Base-by-base conservation (phyloP, 2,329 filamentous ascomycete species). In the Dryadomyces quercus-mongolicae region DNA sequence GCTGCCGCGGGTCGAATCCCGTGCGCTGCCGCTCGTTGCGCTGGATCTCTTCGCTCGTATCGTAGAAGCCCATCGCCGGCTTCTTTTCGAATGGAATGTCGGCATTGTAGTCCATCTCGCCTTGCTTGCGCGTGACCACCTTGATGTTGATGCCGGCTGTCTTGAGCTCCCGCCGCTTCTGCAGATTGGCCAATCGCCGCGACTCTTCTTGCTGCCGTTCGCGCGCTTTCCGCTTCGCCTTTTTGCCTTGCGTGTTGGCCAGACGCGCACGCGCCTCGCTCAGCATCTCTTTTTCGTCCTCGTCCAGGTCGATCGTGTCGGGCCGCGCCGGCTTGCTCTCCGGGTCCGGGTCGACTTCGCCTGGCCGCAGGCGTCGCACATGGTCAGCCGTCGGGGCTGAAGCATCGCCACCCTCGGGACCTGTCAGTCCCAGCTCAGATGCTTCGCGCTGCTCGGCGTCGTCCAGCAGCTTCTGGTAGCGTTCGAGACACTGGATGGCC, bases 201-300 rank as follows among this genome's bases (percentile, higher is more conserved):
- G 91, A 95, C 72, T 97, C 92, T 67, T 98, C 93, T 61, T 98
- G 79, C 67, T 97, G 92, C 59, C 93, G 80, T 70, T 98, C 93
- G 64, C 93, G 82, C 38, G 93, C 93, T 76, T 98, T 98, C 61
- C 93, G 77, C 76, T 98, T 98, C 7, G 93, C 93, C 74, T 98
- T 98, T 73, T 98, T 98, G 67, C 93, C 93, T 70, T 97, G 93
- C 12, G 93, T 97, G 65, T 98, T 98, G 59, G 93, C 93, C 60
- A 98, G 74, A 72, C 93, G 89, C 54, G 93, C 93, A 66, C 93
- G 88, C 61, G 93, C 93, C 72, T 98, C 93, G 67, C 91, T 96
- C 64, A 98, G 71, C 93, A 98, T 98, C 71, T 98, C 93, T 74
- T 98, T 97, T 70, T 98, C 93, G 66, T 98, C 93, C 68, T 98